phyloP scores from a whole-genome alignment of 257 asterid genomes.

The Avicennia marina region DNA sequence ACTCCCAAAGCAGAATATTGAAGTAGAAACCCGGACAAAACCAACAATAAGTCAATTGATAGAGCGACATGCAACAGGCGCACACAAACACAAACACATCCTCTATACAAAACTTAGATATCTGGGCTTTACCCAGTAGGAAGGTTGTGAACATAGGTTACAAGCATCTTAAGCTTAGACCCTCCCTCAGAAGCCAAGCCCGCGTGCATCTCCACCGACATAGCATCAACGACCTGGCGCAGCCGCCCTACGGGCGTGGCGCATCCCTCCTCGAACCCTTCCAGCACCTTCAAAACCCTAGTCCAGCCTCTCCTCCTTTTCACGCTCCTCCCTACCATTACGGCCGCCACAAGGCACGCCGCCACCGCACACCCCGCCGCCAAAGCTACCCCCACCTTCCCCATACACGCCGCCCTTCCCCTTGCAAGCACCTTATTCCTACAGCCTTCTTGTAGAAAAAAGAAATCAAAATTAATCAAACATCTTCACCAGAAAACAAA shows the following conservation, averaged over 20 bases:
- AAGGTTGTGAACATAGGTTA: conserved; percentile 62
- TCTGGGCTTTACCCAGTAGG: conserved; percentile 67
- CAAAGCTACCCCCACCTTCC: conserved; percentile 50
- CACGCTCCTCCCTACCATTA: conserved; percentile 63
- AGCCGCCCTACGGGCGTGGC: conserved; percentile 65
- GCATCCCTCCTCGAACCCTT: conserved; percentile 65
- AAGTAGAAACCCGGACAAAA: no score
- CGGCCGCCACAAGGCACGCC: conserved; percentile 61
- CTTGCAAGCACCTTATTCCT: not conserved
- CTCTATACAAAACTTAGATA: not conserved
- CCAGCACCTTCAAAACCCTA: conserved; percentile 49
- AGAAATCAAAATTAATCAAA: conserved; percentile 34
- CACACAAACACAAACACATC: conserved; percentile 2
- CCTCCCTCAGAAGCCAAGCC: conserved; percentile 74
- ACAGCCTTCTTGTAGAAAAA: not conserved
- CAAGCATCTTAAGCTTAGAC: conserved; percentile 84
- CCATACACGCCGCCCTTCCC: conserved; percentile 11
- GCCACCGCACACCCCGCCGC: conserved; percentile 74
- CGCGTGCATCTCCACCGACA: conserved; percentile 97
- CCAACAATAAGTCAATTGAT: no score
- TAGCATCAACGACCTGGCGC: conserved; percentile 81
- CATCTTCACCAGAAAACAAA: conserved; percentile 11
- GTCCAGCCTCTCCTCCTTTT: conserved; percentile 57
- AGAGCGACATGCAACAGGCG: no score
- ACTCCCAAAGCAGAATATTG: not conserved